Evolutionary conservation across 2,329 filamentous ascomycete species (phyloP), one percentile per base, ranked within the genome.

Genomic region (Ophiostoma perfectum): DNA sequence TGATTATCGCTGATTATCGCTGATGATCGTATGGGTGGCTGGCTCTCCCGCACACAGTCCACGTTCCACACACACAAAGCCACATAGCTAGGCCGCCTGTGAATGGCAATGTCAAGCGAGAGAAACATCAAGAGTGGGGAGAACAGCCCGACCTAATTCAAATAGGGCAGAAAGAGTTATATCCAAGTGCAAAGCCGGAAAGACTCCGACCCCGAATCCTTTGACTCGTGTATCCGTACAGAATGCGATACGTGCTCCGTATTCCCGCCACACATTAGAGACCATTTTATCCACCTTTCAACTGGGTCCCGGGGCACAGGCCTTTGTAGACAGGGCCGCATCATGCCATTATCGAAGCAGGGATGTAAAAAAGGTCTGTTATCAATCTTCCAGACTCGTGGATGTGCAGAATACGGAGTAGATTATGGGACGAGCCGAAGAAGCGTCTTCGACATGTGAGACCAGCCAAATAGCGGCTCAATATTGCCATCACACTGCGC

Each of bases 21-120:
- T 55, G 49, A 55, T 55, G 27, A 55, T 55, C 49, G 18, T 4
- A 55, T 55, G 42, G 49, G 49, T 8, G 49, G 49, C 49, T 55
- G 49, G 49, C 49, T 18, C 16, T 60, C 16, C 11, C 52, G 12
- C 12, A 7, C 27, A 58, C 18, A 58, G 12, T 38, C 52, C 52
- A 58, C 49, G 27, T 38, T 38, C 52, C 52, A 58, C 49, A 55
- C 49, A 55, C 49, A 38, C 55, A 6, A 44, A 1, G 42, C 6
- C 42, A 18, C 27, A 60, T 38, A 6, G 27, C 55, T 60, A 60
- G 4, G 36, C 27, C 6, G 6, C 42, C 67, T 66, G 52, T 52
- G 36, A 63, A 18, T 62, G 42, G 52, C 42, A 62, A 52, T 16
- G 42, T 16, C 67, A 68, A 68, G 67, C 64, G 67, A 68, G 52